These are phyloP conservation scores for Trichoderma atrobrunneum DNA, from an alignment of 2,329 filamentous ascomycete genomes.

Conservation along the genomic window DNA sequence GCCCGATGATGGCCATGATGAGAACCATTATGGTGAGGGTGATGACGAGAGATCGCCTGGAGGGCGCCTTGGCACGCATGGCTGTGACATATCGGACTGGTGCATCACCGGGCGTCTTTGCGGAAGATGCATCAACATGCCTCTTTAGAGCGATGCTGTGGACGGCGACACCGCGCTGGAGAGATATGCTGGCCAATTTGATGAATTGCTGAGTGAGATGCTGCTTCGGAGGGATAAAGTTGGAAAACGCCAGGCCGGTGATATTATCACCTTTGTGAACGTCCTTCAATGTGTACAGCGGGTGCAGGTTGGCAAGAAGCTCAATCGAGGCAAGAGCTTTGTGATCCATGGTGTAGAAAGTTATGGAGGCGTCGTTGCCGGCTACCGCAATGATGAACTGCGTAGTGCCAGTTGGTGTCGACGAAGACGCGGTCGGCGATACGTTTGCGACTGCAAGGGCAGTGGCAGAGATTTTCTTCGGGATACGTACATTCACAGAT, in stretches of 20 bases:
- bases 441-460: constrained; percentile 75
- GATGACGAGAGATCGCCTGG: constrained; percentile 50
- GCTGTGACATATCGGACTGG: constrained; percentile 68
- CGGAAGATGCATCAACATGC: constrained; percentile 35
- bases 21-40: constrained; percentile 56
- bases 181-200: constrained; percentile 76
- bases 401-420: constrained; percentile 56
- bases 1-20: constrained; percentile 60
- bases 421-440: constrained; percentile 50
- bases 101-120: constrained; percentile 41
- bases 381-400: constrained; percentile 81
- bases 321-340: constrained; percentile 45
- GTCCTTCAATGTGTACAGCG: constrained; percentile 51
- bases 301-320: constrained; percentile 51
- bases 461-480: constrained; percentile 67
- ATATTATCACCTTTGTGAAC: constrained; percentile 56
- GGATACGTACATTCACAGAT: constrained; percentile 55
- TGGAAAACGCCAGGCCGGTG: constrained; percentile 57
- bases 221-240: constrained; percentile 53
- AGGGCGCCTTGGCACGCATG: constrained; percentile 52
- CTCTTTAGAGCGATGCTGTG: constrained; percentile 71
- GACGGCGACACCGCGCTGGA: constrained; percentile 75
- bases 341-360: constrained; percentile 75
- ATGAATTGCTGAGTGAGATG: constrained; percentile 44
- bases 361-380: constrained; percentile 75